Evolutionary conservation across 495 filamentous ascomycete species (phyloP), one percentile per base, ranked within the genome.

Genomic region (Trichoderma parareesei): DNA sequence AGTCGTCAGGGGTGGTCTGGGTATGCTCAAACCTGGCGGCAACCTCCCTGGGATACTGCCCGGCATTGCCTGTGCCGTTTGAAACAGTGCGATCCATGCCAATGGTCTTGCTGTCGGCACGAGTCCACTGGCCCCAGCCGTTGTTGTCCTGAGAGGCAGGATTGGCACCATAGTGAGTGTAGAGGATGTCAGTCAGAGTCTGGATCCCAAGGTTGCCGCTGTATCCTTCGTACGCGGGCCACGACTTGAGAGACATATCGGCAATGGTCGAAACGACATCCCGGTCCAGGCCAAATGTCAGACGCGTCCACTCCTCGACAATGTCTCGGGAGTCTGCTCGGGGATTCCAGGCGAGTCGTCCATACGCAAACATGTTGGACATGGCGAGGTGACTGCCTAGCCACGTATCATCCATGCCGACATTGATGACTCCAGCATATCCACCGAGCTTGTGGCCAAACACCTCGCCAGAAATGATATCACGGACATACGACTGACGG

Each of bases 331-430:
- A 65, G 48, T 84, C 77, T 0, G 69, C 67, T 0, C 75, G 71
- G 0, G 87, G 81, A 64, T 86, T 73, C 87, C 88, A 91, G 0
- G 87, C 85, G 27, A 89, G 65, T 13, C 80, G 78, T 13, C 88
- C 88, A 68, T 85, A 91, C 4, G 86, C 87, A 67, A 89, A 91
- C 5, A 91, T 73, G 72, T 90, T 91, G 2, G 87, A 88, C 82
- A 90, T 86, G 61, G 87, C 77, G 5, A 89, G 73, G 67, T 89
- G 86, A 65, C 81, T 82, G 16, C 87, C 88, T 0, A 90, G 76
- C 87, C 88, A 91, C 10, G 84, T 88, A 0, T 77, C 73, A 67
- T 90, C 84, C 1, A 76, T 85, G 10, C 88, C 88, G 14, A 89
- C 87, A 64, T 89, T 90, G 55, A 88, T 84, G 44, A 90, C 87